These are phyloP conservation scores for Pholiota adiposa DNA, from an alignment of 1,284 basidiomycete genomes.

Conservation along the genomic window DNA sequence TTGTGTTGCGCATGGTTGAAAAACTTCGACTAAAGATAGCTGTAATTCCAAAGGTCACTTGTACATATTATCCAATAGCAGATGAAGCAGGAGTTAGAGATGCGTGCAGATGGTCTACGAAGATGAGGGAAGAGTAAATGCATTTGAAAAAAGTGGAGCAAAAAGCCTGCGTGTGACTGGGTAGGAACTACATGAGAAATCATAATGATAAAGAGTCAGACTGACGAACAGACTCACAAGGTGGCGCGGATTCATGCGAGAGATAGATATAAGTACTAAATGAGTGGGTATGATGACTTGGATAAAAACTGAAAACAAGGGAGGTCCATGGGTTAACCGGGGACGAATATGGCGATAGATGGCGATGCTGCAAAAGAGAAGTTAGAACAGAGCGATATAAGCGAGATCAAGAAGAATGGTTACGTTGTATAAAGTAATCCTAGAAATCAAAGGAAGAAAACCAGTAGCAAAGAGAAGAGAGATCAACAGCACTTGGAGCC, in stretches of 20 bases:
- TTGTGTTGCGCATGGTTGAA: conserved; percentile 17
- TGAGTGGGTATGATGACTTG: conserved; percentile 24
- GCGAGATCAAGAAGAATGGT: not conserved
- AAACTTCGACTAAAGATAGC: conserved; percentile 17
- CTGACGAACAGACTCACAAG: conserved; percentile 21
- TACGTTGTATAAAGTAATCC: conserved; percentile 5
- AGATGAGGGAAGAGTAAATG: conserved; percentile 25
- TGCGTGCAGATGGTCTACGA: conserved; percentile 32
- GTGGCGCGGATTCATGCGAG: conserved; percentile 21
- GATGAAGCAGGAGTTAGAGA: conserved; percentile 30
- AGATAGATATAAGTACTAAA: conserved; percentile 18
- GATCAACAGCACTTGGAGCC: conserved; percentile 57
- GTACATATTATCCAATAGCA: conserved; percentile 41
- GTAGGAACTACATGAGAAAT: conserved; percentile 21
- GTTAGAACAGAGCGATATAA: conserved; percentile 18
- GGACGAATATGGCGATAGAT: conserved; percentile 3
- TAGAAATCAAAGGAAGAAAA: not conserved
- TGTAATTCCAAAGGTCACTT: conserved; percentile 25
- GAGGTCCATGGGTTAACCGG: conserved; percentile 8
- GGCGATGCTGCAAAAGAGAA: conserved; percentile 8
- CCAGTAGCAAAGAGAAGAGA: not conserved
- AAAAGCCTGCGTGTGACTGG: conserved; percentile 20
- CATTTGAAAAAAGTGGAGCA: conserved; percentile 16
- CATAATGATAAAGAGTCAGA: conserved; percentile 4
- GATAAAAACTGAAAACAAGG: conserved; percentile 11